phyloP scores from a whole-genome alignment of 164 flowering plant species.

The Taxillus chinensis region DNA sequence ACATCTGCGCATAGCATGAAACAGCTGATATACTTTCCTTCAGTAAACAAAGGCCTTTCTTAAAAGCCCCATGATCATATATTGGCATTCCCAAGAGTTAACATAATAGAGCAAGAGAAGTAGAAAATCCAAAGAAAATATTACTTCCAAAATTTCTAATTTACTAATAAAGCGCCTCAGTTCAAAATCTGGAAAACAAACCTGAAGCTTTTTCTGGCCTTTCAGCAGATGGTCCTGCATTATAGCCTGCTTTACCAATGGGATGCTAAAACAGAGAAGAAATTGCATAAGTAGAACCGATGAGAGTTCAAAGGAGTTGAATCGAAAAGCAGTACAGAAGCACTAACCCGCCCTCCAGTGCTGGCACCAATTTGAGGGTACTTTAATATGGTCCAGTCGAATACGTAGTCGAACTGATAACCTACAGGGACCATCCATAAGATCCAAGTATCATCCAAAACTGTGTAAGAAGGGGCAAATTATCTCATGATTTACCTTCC shows the following conservation, averaged over 20 bases:
- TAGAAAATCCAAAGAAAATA: too few relatives aligned
- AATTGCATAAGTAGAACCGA: constrained; percentile 2
- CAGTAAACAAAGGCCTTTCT: too few relatives aligned
- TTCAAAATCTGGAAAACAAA: constrained; percentile 10
- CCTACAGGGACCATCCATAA: constrained; percentile 24
- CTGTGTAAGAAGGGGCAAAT: too few relatives aligned
- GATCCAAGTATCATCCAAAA: background rate
- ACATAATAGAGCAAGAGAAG: too few relatives aligned
- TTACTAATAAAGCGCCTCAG: too few relatives aligned
- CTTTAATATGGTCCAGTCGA: constrained; percentile 78
- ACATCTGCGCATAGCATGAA: too few relatives aligned
- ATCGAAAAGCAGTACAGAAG: constrained; percentile 2
- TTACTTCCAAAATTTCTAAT: too few relatives aligned
- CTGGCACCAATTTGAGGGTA: constrained; percentile 58
- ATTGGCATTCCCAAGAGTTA: too few relatives aligned
- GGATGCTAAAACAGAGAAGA: constrained; percentile 26
- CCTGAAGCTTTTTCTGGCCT: constrained; percentile 63
- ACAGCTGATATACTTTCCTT: too few relatives aligned
- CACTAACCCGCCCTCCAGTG: constrained; percentile 46
- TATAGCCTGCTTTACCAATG: constrained; percentile 31
- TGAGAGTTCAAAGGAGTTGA: background rate
- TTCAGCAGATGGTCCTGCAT: constrained; percentile 49
- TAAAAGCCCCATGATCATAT: too few relatives aligned
- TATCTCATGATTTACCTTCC: constrained; percentile 38
- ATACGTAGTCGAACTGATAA: constrained; percentile 74